Conservation (phyloP, 1,139 yeast species). For the Arxiozyma telluris region DNA sequence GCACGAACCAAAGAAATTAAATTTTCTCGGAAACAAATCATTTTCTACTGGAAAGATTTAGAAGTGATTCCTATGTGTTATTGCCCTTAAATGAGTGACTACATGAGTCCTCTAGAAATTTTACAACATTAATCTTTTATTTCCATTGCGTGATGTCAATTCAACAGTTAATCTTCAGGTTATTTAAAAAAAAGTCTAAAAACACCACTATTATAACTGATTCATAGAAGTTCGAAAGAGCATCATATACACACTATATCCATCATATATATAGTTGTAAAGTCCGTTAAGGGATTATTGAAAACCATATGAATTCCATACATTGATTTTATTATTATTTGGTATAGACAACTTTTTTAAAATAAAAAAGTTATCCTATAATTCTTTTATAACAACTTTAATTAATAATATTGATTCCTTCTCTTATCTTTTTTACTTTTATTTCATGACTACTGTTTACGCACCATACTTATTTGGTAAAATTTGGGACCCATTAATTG, state of each 20-base stretch:
- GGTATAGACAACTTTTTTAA: no score
- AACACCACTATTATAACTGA: no score
- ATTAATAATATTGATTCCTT: neutral
- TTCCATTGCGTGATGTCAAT: neutral
- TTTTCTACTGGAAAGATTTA: no score
- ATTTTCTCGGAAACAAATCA: no score
- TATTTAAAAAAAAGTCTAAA: neutral
- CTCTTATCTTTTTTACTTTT: neutral
- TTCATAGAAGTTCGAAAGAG: neutral
- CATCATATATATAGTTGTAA: no score
- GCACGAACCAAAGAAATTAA: no score
- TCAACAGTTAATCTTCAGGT: neutral
- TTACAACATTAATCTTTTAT: no score
- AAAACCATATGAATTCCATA: neutral
- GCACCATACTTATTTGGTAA: slow-evolving; percentile 9
- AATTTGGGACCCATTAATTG: slow-evolving; percentile 8
- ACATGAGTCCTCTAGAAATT: no score
- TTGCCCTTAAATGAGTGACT: neutral
- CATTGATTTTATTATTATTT: no score
- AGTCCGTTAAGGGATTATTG: no score
- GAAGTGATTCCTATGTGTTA: no score
- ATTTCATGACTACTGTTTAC: slow-evolving; percentile 1
- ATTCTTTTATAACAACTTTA: neutral
- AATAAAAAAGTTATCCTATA: neutral
- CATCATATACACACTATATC: neutral